Evolutionary conservation across 2,329 filamentous ascomycete genomes (phyloP), one percentile per base, ranked within the genome.

Genomic region (Zelopaecilomyces penicillatus): DNA sequence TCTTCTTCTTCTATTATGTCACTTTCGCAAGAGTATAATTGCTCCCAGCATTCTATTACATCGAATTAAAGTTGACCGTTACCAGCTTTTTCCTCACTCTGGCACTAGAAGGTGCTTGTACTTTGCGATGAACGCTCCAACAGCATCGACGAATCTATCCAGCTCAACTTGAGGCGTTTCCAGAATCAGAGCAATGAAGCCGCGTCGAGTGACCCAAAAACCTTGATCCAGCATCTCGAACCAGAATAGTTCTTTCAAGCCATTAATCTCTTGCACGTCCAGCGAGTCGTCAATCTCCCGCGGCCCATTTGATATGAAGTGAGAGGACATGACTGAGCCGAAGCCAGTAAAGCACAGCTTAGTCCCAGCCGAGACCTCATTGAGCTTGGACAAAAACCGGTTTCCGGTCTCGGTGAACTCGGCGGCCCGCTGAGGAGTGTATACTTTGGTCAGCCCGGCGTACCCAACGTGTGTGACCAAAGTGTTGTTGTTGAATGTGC

Each of bases 401-500:
- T 63, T 55, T 5, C 65, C 67, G 6, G 45, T 43, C 1, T 49
- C 50, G 6, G 62, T 66, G 44, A 67, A 63, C 4, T 46, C 50
- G 2, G 41, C 39, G 11, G 63, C 62, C 2, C 57, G 56, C 4
- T 60, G 56, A 4, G 60, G 54, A 0, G 65, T 62, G 37, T 62
- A 68, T 1, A 69, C 46, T 31, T 61, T 52, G 3, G 57, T 59
- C 5, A 70, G 54, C 0, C 63, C 67, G 4, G 58, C 60, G 41
- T 67, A 49, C 4, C 80, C 80, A 6, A 76, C 74, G 27, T 68
- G 65, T 69, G 83, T 84, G 2, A 73, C 73, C 5, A 83, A 60
- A 0, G 62, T 62, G 57, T 85, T 85, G 56, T 86, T 85, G 58
- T 84, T 83, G 59, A 82, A 84, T 0, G 81, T 84, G 2, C 80